Conservation (phyloP, 306 rosid species). For the Fagus sylvatica region DNA sequence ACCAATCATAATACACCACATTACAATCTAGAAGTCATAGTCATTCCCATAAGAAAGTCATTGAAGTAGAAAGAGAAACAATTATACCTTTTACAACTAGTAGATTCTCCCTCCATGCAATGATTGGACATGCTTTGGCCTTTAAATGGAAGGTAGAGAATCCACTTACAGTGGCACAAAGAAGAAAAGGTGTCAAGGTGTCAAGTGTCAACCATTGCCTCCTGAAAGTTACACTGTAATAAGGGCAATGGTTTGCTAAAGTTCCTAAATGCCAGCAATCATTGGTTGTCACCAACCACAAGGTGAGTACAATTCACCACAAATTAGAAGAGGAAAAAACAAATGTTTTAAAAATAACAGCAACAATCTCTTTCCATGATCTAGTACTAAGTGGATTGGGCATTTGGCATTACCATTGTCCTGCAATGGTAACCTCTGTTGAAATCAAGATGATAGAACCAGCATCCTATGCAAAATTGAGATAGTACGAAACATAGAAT, state of each 20-base stretch:
- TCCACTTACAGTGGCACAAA: background rate
- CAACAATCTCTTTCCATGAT: background rate
- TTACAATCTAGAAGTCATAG: background rate
- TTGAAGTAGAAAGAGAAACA: background rate
- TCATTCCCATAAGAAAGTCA: background rate
- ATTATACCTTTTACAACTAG: background rate
- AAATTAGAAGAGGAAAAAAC: background rate
- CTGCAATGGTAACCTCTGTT: background rate
- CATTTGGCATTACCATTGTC: background rate
- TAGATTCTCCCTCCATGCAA: background rate
- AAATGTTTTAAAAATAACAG: background rate
- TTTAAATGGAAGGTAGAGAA: background rate
- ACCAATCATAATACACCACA: slow-evolving; percentile 6
- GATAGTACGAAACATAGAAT: background rate
- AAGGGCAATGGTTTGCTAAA: slow-evolving; percentile 28
- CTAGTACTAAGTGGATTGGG: background rate
- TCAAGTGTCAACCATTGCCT: background rate
- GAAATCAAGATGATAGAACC: background rate
- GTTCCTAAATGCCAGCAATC: slow-evolving; percentile 15
- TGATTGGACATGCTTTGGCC: background rate
- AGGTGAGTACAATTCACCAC: slow-evolving; percentile 7
- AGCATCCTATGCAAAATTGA: background rate
- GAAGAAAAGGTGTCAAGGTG: background rate
- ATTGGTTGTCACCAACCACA: slow-evolving; percentile 10
- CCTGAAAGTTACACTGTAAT: background rate